Percentiles rank a stretch among this genome's conserved stretches.
phyloP scores from a whole-genome alignment of 805 yeast genomes.

The Ogataea methylovora region DNA sequence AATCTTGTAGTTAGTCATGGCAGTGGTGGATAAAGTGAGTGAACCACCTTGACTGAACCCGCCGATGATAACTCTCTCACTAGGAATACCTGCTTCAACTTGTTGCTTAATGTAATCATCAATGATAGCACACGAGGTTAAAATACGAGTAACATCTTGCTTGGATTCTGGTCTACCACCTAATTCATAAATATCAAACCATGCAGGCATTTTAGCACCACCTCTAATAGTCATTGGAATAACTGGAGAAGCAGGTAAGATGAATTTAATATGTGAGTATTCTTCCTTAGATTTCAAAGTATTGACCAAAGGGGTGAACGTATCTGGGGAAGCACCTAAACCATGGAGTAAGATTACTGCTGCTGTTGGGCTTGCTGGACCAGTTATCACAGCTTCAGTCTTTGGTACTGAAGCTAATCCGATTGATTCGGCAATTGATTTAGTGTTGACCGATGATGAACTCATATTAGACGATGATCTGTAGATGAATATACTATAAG shows the following conservation, averaged over 20 bases:
- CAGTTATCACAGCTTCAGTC: too few relatives aligned
- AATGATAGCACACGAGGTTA: slow-evolving; percentile 34
- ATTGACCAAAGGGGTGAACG: slow-evolving; percentile 73
- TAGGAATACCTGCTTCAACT: slow-evolving; percentile 37
- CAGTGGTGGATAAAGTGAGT: slow-evolving; percentile 47
- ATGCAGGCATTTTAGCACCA: too few relatives aligned
- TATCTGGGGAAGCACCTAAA: slow-evolving; percentile 78
- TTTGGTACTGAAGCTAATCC: too few relatives aligned
- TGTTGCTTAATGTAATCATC: slow-evolving; percentile 40
- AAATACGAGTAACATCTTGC: slow-evolving; percentile 39
- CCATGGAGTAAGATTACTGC: slow-evolving; percentile 75
- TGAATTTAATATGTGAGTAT: too few relatives aligned
- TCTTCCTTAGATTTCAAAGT: slow-evolving; percentile 31
- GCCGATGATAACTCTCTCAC: slow-evolving; percentile 65
- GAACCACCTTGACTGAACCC: slow-evolving; percentile 92
- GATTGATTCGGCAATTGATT: too few relatives aligned
- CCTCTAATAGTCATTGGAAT: too few relatives aligned
- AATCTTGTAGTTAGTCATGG: slow-evolving; percentile 44
- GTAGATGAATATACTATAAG: too few relatives aligned
- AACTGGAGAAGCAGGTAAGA: too few relatives aligned
- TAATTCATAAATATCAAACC: slow-evolving; percentile 35
- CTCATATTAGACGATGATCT: too few relatives aligned
- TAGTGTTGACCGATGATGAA: too few relatives aligned
- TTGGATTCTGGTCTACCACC: slow-evolving; percentile 18
- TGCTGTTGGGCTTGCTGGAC: too few relatives aligned